Conservation (phyloP, 805 yeast species). For the Schizosaccharomyces octosporus region DNA sequence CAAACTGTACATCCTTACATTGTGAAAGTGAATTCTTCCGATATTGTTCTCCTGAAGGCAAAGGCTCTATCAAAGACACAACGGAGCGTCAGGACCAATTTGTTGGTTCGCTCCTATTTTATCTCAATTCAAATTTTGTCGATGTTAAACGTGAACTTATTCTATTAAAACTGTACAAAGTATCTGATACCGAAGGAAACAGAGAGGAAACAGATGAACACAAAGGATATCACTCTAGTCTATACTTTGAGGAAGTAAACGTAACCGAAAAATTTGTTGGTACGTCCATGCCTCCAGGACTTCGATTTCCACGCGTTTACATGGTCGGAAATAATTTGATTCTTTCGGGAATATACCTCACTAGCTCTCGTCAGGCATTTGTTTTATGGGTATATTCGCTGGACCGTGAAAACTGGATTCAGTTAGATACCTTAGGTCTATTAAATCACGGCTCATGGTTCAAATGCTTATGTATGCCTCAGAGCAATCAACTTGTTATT, state of each 20-base stretch:
- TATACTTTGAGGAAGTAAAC: not conserved
- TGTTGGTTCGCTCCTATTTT: not conserved
- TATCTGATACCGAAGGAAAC: not conserved
- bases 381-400: not conserved
- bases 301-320: not conserved
- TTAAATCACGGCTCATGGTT: slow-evolving; percentile 1
- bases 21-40: not conserved
- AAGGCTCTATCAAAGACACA: not conserved
- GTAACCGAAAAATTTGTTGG: not conserved
- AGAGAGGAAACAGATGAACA: not conserved
- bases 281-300: slow-evolving; percentile 1
- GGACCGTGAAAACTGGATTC: not conserved
- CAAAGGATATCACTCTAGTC: not conserved
- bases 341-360: not conserved
- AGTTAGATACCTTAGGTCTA: not conserved
- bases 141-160: not conserved
- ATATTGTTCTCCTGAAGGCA: not conserved
- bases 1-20: not conserved
- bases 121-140: slow-evolving; percentile 1
- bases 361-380: not conserved
- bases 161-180: not conserved
- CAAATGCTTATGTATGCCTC: not conserved
- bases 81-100: not conserved
- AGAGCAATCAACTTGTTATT: not conserved
- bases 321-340: not conserved